phyloP scores from a whole-genome alignment of 306 rosid genomes.

The Nissolia schottii region DNA sequence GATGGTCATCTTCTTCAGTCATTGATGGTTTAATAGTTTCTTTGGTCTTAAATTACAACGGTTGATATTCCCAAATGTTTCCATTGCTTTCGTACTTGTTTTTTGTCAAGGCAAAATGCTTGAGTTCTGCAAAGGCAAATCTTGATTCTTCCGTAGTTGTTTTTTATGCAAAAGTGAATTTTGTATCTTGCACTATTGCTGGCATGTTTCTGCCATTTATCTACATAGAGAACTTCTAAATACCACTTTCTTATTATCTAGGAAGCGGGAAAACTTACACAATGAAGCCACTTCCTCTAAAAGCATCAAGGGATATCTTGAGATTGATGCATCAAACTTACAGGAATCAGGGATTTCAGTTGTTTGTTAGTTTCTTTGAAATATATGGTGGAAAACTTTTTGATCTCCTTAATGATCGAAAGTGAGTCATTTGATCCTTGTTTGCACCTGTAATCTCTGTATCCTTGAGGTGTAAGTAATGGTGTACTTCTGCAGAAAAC shows the following conservation, averaged over 20 bases:
- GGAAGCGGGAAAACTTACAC: slow-evolving; percentile 94
- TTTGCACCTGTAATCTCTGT: slow-evolving; percentile 5
- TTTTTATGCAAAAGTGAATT: slow-evolving; percentile 14
- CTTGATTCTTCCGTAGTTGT: not conserved
- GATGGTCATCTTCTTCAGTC: not conserved
- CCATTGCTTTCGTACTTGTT: not conserved
- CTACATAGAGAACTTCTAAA: slow-evolving; percentile 5
- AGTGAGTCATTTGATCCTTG: slow-evolving; percentile 44
- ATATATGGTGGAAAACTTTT: slow-evolving; percentile 90
- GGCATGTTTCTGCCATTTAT: not conserved
- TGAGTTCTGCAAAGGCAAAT: slow-evolving; percentile 10
- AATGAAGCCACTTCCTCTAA: slow-evolving; percentile 92
- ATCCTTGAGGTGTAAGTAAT: slow-evolving; percentile 24
- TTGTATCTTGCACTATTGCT: slow-evolving; percentile 10
- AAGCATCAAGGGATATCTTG: slow-evolving; percentile 85
- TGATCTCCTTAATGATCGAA: slow-evolving; percentile 89
- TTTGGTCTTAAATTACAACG: not conserved
- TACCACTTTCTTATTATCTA: slow-evolving; percentile 23
- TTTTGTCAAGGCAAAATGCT: not conserved
- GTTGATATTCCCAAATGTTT: not conserved
- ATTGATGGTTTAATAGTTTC: not conserved
- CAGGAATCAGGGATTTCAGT: slow-evolving; percentile 79
- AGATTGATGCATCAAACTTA: slow-evolving; percentile 85
- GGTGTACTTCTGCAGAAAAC: slow-evolving; percentile 60
- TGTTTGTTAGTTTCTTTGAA: slow-evolving; percentile 89